These are phyloP conservation scores for Fraxinus quadrangulata DNA, from an alignment of 257 asterid species.

Conservation along the genomic window DNA sequence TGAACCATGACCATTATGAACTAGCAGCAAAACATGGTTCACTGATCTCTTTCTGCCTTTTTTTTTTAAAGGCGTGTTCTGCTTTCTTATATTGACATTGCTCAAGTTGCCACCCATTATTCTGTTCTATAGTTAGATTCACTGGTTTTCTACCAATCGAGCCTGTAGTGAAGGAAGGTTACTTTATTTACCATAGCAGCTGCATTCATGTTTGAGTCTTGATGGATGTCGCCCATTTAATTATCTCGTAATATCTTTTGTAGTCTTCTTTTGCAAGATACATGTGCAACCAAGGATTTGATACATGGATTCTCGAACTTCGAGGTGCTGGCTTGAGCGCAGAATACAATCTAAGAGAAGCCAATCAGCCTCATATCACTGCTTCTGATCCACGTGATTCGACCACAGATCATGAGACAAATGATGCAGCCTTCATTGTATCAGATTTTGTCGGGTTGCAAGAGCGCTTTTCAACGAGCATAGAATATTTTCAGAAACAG, in stretches of 20 bases:
- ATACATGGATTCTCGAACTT: slow-evolving; percentile 38
- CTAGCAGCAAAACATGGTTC: background rate
- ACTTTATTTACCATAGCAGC: background rate
- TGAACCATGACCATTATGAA: background rate
- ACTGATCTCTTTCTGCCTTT: background rate
- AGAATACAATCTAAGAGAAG: slow-evolving; percentile 2
- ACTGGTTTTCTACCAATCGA: background rate
- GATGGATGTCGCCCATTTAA: background rate
- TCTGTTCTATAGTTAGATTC: background rate
- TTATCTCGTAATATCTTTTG: background rate
- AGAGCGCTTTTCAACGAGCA: slow-evolving; percentile 7
- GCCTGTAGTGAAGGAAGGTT: background rate
- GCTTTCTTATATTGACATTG: too few species aligned
- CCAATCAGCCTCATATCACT: background rate
- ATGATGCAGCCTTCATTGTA: background rate
- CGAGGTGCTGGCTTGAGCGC: slow-evolving; percentile 40
- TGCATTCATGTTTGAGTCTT: background rate
- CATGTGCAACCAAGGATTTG: slow-evolving; percentile 36
- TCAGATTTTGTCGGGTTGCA: slow-evolving; percentile 16
- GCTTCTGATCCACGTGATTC: background rate
- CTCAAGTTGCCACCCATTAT: background rate
- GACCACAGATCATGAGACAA: background rate
- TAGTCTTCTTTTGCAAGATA: slow-evolving; percentile 38
- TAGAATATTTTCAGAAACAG: slow-evolving; percentile 25
- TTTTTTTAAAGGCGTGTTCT: background rate